Evolutionary conservation across 1,284 basidiomycete species (phyloP).

Genomic region (Cryptococcus sp.): DNA sequence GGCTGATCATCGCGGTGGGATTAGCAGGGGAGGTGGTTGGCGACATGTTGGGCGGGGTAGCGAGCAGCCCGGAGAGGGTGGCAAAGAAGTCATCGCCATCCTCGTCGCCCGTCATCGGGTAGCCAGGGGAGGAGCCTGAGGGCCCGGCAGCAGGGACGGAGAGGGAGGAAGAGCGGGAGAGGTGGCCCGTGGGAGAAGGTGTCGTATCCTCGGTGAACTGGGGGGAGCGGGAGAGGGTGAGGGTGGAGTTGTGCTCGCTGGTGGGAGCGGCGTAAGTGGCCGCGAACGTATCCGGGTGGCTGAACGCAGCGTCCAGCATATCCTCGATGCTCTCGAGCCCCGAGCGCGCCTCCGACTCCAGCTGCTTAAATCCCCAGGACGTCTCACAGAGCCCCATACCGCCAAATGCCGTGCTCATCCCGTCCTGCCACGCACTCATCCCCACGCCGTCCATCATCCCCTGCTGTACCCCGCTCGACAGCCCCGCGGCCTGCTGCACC

Average conservation of each 20-base stretch:
- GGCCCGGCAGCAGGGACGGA: background rate
- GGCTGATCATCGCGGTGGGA: background rate
- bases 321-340: slow-evolving; percentile 10
- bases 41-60: background rate
- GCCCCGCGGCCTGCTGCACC: background rate
- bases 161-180: background rate
- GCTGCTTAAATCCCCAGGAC: too few relatives aligned
- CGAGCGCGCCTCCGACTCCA: background rate
- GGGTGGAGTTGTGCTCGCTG: slow-evolving; percentile 4
- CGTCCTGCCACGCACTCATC: background rate
- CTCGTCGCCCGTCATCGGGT: slow-evolving; percentile 1
- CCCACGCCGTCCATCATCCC: too few relatives aligned
- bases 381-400: background rate
- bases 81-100: slow-evolving; percentile 7
- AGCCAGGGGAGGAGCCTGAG: background rate
- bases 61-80: slow-evolving; percentile 6
- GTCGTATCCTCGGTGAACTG: background rate
- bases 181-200: too few relatives aligned
- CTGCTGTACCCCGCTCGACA: too few relatives aligned
- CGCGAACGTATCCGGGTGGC: slow-evolving; percentile 7
- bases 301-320: slow-evolving; percentile 3
- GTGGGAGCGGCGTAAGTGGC: slow-evolving; percentile 5
- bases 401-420: background rate
- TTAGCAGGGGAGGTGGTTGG: background rate
- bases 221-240: slow-evolving; percentile 2